Conservation (phyloP, 2,329 filamentous ascomycete species). For the Calonectria pseudoturangicola region DNA sequence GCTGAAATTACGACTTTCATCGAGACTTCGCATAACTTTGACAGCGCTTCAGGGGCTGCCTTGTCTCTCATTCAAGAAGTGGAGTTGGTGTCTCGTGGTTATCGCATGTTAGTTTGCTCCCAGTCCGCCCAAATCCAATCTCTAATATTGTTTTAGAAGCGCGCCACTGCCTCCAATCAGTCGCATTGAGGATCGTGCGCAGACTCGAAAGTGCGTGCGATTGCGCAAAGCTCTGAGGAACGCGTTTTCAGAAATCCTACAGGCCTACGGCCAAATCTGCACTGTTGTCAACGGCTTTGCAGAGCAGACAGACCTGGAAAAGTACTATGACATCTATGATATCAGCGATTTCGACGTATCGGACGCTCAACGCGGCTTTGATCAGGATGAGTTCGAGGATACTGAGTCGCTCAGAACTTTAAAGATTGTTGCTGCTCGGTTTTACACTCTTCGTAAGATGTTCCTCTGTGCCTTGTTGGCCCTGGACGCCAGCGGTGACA, state of each 20-base stretch:
- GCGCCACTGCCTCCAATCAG: slow-evolving; percentile 94
- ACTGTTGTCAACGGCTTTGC: slow-evolving; percentile 82
- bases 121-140: background rate
- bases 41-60: slow-evolving; percentile 84
- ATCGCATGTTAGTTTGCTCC: slow-evolving; percentile 79
- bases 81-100: slow-evolving; percentile 94
- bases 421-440: slow-evolving; percentile 86
- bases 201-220: slow-evolving; percentile 85
- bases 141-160: slow-evolving; percentile 74
- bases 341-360: slow-evolving; percentile 83
- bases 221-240: slow-evolving; percentile 85
- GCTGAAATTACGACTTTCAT: slow-evolving; percentile 81
- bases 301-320: slow-evolving; percentile 88
- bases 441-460: slow-evolving; percentile 88
- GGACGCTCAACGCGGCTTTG: slow-evolving; percentile 80
- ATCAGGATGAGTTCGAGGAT: slow-evolving; percentile 83
- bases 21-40: slow-evolving; percentile 85
- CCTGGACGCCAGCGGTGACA: slow-evolving; percentile 86
- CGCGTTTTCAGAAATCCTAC: slow-evolving; percentile 81
- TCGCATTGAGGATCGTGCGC: slow-evolving; percentile 88
- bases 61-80: slow-evolving; percentile 93
- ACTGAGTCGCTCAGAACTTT: slow-evolving; percentile 85
- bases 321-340: slow-evolving; percentile 93
- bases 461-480: slow-evolving; percentile 93
- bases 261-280: slow-evolving; percentile 82